Base-by-base conservation (phyloP, 208 protist genomes). In the Crithidia fasciculata region DNA sequence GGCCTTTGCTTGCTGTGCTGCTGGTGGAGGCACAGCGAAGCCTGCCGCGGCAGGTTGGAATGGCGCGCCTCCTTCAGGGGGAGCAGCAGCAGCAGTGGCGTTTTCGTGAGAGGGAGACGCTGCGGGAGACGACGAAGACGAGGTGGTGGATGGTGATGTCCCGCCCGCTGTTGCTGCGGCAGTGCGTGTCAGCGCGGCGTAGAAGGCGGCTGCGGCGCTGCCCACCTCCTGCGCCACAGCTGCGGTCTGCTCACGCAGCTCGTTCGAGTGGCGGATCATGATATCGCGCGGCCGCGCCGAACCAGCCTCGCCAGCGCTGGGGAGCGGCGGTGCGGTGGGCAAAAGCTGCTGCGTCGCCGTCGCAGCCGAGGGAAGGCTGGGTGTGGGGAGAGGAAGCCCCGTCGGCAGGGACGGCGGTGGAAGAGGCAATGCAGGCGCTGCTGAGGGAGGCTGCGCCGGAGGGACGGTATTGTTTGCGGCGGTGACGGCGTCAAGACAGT, bases 211-310 rank as follows among this genome's bases (percentile, higher is more conserved):
- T 2, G 82, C 74, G 0, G 76, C 71, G 37, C 79, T 53, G 53
- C 47, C 9, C 0, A 90, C 79, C 13, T 61, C 37, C 37, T 78
- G 65, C 6, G 82, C 81, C 5, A 73, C 50, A 4, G 65, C 60
- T 0, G 76, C 69, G 50, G 72, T 80, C 67, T 67, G 54, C 13
- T 66, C 45, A 5, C 87, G 82, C 58, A 90, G 56, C 28, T 76
- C 72, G 64, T 95, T 86, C 2, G 87, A 95, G 47, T 74, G 78
- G 37, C 70, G 83, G 18, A 95, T 76, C n/a, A 90, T 49, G 54
- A 88, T 75, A 8, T 83, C 81, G n/a, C 78, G 81, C 13, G 81
- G 82, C 16, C 86, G 82, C 5, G 76, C 77, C 12, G 55, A 52
- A 7, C 80, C 80, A 3, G 56, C 72, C 43, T 36, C 72, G 59